Evolutionary conservation across 106 monocot genomes (phyloP), one percentile per base, ranked within the genome.

Genomic region (Gastrodia elata): DNA sequence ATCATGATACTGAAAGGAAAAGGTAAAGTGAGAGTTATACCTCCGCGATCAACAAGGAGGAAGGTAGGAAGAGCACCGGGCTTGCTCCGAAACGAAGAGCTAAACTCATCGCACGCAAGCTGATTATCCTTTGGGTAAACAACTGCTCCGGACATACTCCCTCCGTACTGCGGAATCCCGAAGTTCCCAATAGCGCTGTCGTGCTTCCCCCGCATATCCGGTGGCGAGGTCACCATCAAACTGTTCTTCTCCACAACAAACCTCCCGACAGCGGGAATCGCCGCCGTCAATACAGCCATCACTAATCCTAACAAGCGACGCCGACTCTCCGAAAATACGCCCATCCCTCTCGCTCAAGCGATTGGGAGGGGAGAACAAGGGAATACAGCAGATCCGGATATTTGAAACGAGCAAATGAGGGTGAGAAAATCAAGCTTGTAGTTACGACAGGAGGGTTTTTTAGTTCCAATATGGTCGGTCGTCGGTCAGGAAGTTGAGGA

Each of bases 171-270:
- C 35, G 95, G 95, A 64, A 95, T 92, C 38, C 95, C 95, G 78
- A 95, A 95, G 87, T 95, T 95, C 20, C 86, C 95, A 74, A 95
- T 95, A 71, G 95, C 95, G 77, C 89, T 86, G 76, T 95, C 95
- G 70, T 87, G 89, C 76, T 83, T 80, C n/a, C 92, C 95, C 36
- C 87, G 77, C 73, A 95, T 25, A 55, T 68, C 78, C 25, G 38
- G 38, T n/a, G 95, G 95, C 43, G 95, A 79, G 35, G 87, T 87
- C 77, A 95, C 95, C 91, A 87, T 92, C 78, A 95, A 75, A 74
- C 89, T 95, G 82, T 95, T 95, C 89, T 91, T 92, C 82, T 95
- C 95, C 74, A 95, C 95, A 70, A 95, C 92, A 81, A 95, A 95
- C 74, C 85, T 75, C 57, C 75, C 85, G 59, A 48, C 52, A 34